Percentiles rank a stretch among this genome's conserved stretches.
Conservation (phyloP, 2,329 filamentous ascomycete genomes). For the Tetracladium maxilliforme region DNA sequence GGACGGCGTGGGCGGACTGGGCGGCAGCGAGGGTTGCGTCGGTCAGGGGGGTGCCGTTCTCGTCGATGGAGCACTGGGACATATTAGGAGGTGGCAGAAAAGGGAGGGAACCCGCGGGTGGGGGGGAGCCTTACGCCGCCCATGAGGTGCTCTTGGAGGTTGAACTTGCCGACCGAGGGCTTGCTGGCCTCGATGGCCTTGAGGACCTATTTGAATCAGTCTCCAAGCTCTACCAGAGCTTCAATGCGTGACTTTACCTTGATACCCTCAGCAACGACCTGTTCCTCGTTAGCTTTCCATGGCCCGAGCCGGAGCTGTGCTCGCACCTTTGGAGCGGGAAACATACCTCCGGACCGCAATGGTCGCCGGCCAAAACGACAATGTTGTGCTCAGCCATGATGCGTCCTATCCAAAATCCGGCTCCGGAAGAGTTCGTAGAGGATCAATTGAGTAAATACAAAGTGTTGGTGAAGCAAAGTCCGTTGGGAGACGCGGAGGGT, state of each 20-base stretch:
- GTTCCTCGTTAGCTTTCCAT: constrained; percentile 11
- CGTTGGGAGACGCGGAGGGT: no score
- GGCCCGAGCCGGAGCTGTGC: constrained; percentile 1
- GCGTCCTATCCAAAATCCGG: no score
- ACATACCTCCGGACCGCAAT: constrained; percentile 71
- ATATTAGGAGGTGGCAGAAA: constrained; percentile 1
- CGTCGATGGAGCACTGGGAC: constrained; percentile 72
- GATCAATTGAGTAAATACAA: no score
- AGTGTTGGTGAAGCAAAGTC: no score
- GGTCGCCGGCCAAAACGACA: constrained; percentile 71
- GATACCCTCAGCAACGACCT: constrained; percentile 73
- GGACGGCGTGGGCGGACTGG: constrained; percentile 74
- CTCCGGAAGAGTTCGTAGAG: no score
- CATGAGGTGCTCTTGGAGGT: constrained; percentile 78
- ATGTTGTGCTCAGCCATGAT: constrained; percentile 67
- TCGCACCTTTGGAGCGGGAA: constrained; percentile 3
- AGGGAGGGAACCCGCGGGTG: constrained; percentile 2
- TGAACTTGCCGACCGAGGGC: constrained; percentile 61
- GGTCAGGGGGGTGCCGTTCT: constrained; percentile 63
- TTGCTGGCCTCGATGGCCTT: constrained; percentile 61
- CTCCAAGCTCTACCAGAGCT: constrained; percentile 8
- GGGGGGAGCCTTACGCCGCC: constrained; percentile 58
- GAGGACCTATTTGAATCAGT: constrained; percentile 43
- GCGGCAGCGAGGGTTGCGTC: constrained; percentile 71
- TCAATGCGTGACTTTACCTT: constrained; percentile 41